Evolutionary conservation across 192 early-diverging fungal genomes (phyloP).

Genomic region (Phlyctochytrium bullatum): DNA sequence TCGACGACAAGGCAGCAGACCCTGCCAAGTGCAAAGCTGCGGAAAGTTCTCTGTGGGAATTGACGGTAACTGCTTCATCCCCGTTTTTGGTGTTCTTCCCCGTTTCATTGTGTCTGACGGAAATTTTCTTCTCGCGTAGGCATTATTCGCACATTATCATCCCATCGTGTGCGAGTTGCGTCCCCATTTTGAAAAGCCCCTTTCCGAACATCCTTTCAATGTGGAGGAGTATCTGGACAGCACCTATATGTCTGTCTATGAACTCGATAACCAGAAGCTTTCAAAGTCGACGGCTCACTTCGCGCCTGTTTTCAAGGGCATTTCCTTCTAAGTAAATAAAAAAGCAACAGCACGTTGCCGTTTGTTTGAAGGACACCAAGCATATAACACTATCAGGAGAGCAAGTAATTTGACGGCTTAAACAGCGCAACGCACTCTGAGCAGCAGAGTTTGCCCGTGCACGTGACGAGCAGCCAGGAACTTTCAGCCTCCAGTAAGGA

Average conservation of each 20-base stretch:
- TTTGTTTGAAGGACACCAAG: too few species aligned
- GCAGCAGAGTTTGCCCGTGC: too few species aligned
- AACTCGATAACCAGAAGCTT: slow-evolving; percentile 15
- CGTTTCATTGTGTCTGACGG: neutral
- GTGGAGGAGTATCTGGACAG: slow-evolving; percentile 98
- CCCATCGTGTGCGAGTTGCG: slow-evolving; percentile 84
- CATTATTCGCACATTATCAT: slow-evolving; percentile 82
- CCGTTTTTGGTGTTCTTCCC: neutral
- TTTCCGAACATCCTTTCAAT: slow-evolving; percentile 81
- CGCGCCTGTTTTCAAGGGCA: too few species aligned
- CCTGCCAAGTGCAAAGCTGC: slow-evolving; percentile 77
- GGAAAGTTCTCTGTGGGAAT: slow-evolving; percentile 91
- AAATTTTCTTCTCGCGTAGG: slow-evolving; percentile 47
- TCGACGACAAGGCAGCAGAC: slow-evolving; percentile 61
- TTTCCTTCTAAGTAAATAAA: too few species aligned
- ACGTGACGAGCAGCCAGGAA: too few species aligned
- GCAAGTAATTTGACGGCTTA: too few species aligned
- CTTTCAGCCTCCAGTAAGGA: too few species aligned
- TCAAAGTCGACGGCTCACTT: too few species aligned
- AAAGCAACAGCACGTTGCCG: too few species aligned
- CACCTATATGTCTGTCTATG: slow-evolving; percentile 48
- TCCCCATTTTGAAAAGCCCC: slow-evolving; percentile 80
- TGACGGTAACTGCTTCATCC: slow-evolving; percentile 29
- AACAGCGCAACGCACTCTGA: too few species aligned
- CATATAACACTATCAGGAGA: too few species aligned